Evolutionary conservation across 352 stramenopile genomes (phyloP), one percentile per base, ranked within the genome.

Genomic region (Pythium rishiriense): DNA sequence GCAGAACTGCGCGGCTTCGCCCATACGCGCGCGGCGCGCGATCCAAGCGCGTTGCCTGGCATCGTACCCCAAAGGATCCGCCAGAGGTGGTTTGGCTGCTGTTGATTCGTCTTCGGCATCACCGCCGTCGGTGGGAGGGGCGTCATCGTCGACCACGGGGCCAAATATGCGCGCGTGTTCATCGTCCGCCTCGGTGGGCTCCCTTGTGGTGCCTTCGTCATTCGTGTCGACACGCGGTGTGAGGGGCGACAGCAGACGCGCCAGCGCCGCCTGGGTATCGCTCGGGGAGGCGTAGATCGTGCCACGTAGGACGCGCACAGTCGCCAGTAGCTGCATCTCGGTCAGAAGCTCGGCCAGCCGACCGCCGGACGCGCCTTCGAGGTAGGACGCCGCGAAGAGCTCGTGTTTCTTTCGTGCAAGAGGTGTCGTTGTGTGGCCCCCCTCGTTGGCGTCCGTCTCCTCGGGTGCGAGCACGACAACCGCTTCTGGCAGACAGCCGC

Each of bases 1-100:
- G 17, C 83, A 93, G 49, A 83, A 93, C 10, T 71, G 81, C 4
- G 62, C 78, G 22, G 74, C 85, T 48, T 87, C 81, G 7, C 83
- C 83, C 17, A 84, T 72, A 7, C 55, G 50, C 0, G 28, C 6
- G 19, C 60, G 66, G 10, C 47, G 47, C 15, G 54, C 25, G 21
- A 67, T 9, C 45, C 41, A 56, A 45, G 24, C 25, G 14, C 24
- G 26, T 25, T 67, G 58, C 35, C 11, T 37, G 1, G 33, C 10
- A 6, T 53, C 49, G 25, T 69, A 69, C 12, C 63, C 53, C 1
- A 63, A 3, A 8, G 28, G 1, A 19, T 57, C 26, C 12, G 9
- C 10, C 39, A 9, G 45, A 17, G 12, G 19, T 24, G 21, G 33
- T 12, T 37, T 22, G 35, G n/a, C n/a, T n/a, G n/a, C n/a, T n/a